phyloP scores from a whole-genome alignment of 805 yeast species.

The Metschnikowia noctiluminum region DNA sequence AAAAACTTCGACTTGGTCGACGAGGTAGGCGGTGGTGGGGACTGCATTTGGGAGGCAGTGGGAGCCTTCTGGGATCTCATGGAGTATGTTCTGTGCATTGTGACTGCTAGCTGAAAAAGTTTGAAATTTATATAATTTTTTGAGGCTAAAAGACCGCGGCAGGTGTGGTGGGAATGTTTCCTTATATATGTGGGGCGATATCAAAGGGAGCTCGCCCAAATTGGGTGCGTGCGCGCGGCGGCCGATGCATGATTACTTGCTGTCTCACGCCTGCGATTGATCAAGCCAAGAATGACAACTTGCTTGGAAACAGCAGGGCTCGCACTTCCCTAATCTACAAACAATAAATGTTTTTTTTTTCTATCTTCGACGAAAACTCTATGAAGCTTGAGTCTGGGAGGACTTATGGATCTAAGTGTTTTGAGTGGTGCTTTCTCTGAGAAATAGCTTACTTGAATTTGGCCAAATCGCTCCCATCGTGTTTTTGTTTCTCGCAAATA shows the following conservation, averaged over 20 bases:
- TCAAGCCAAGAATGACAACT: background rate
- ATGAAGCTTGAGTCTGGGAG: too few relatives aligned
- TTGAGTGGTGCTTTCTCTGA: too few relatives aligned
- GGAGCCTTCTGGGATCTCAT: constrained; percentile 77
- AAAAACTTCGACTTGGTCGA: constrained; percentile 70
- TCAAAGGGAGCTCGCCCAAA: constrained; percentile 6
- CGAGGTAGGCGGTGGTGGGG: constrained; percentile 80
- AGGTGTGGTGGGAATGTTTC: constrained; percentile 2
- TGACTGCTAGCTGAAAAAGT: constrained; percentile 6
- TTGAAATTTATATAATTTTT: background rate
- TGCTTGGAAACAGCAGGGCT: too few relatives aligned
- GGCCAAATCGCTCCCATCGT: too few relatives aligned
- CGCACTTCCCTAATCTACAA: too few relatives aligned
- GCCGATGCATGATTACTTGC: constrained; percentile 10
- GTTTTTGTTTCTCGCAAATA: background rate
- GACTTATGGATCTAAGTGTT: too few relatives aligned
- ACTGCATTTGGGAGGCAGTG: constrained; percentile 74
- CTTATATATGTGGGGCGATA: constrained; percentile 7
- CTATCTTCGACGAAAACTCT: too few relatives aligned
- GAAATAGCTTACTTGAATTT: too few relatives aligned
- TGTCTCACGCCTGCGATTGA: constrained; percentile 6
- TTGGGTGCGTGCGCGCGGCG: constrained; percentile 11
- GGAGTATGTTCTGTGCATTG: constrained; percentile 83
- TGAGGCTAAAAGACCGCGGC: background rate
- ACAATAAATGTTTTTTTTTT: too few relatives aligned